Base-by-base conservation (phyloP, 2,329 filamentous ascomycete genomes). In the Verticillium dahliae region DNA sequence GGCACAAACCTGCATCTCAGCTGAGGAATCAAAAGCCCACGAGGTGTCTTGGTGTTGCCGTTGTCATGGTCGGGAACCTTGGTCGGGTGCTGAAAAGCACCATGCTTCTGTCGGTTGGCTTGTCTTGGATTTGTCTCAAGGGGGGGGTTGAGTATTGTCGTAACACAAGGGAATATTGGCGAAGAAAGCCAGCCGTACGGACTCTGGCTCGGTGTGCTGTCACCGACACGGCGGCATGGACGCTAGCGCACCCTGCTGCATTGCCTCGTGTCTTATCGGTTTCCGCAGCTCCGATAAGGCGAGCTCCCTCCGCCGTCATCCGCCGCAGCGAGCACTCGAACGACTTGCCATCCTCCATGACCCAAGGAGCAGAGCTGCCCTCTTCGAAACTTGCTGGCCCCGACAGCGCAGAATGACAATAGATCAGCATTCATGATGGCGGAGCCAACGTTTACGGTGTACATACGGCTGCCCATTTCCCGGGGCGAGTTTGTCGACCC, bases 401-500 rank as follows among this genome's bases (percentile, higher is more conserved):
- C n/a, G 18, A 50, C 18, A 50, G 45, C 7, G 37, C 57, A 62
- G 33, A 52, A 64, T 62, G 57, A n/a, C 56, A 13, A 37, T 57
- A 35, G 39, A 15, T 52, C 61, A 58, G 55, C 59, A 61, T 61
- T 60, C 60, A 65, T 63, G 62, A 79, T 78, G 75, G 65, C 84
- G 76, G 81, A 85, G 60, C 81, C 83, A 54, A 80, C 74, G 39
- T 88, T 85, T 73, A 96, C 91, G 14, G 88, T 96, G 63, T 91
- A 96, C 70, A 85, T 99, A 65, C 85, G 93, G 65, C 84, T 98
- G n/a, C 95, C 95, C 31, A 96, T 97, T 70, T 85, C 89, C 39
- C 85, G 95, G 61, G 90, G 90, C 50, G 87, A 90, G 69, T 99
- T 99, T 77, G 85, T 93, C 64, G 94, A 99, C 75, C 95, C 95